These are phyloP conservation scores for Cinchona pubescens DNA, from an alignment of 257 asterid species.

Conservation along the genomic window DNA sequence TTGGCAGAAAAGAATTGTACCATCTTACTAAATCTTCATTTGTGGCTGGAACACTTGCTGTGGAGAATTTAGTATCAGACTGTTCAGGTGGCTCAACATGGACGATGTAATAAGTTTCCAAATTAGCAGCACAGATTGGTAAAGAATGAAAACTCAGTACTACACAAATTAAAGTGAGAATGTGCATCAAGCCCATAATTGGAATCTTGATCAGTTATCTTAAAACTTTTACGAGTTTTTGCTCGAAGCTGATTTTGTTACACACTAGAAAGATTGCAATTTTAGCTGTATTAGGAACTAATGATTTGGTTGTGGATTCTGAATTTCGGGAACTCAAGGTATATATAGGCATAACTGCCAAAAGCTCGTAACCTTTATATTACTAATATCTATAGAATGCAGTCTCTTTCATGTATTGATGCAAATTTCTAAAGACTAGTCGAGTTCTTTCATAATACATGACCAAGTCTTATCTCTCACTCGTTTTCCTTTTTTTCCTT, in stretches of 20 bases:
- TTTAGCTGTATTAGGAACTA: neutral
- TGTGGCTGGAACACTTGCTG: neutral
- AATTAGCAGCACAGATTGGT: slow-evolving; percentile 3
- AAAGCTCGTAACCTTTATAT: neutral
- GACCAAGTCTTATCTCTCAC: neutral
- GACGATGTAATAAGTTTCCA: slow-evolving; percentile 12
- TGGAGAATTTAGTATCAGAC: neutral
- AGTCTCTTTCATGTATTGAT: neutral
- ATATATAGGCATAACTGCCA: neutral
- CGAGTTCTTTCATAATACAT: neutral
- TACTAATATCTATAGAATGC: neutral
- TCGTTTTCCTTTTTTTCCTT: too few relatives aligned
- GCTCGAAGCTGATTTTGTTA: neutral
- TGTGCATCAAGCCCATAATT: slow-evolving; percentile 4
- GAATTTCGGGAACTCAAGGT: neutral
- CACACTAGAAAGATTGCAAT: neutral
- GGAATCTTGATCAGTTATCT: too few relatives aligned
- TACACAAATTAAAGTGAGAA: neutral
- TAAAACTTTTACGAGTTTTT: too few relatives aligned
- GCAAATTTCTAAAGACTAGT: neutral
- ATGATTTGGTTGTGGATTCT: neutral
- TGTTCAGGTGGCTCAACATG: slow-evolving; percentile 17
- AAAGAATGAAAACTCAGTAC: neutral
- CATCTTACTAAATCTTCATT: slow-evolving; percentile 5
- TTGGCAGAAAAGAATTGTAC: slow-evolving; percentile 16